These are phyloP conservation scores for Rhynchosporium graminicola DNA, from an alignment of 2,329 filamentous ascomycete genomes.

Conservation along the genomic window DNA sequence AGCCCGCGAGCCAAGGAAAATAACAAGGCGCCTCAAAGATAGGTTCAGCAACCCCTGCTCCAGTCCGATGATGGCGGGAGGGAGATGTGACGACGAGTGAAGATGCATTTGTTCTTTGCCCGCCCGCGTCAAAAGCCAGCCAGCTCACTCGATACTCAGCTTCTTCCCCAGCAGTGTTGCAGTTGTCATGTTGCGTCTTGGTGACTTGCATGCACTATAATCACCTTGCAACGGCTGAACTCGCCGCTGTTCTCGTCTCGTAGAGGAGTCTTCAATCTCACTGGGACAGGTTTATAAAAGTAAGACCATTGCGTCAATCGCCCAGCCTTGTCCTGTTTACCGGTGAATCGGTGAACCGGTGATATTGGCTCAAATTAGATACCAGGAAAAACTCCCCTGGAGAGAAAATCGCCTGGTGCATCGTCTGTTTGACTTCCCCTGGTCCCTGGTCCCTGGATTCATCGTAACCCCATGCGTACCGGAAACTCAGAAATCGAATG, in stretches of 20 bases:
- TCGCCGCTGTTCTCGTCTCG: background rate
- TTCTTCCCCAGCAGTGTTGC: background rate
- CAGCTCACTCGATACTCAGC: background rate
- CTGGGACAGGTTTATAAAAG: conserved; percentile 22
- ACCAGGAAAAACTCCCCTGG: background rate
- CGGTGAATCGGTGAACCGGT: too few relatives aligned
- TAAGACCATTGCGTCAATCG: conserved; percentile 24
- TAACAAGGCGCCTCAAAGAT: background rate
- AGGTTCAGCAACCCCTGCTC: background rate
- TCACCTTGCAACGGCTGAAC: background rate
- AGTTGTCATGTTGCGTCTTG: background rate
- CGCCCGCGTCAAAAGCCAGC: conserved; percentile 15
- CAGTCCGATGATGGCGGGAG: background rate
- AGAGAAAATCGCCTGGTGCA: conserved; percentile 17
- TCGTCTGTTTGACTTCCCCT: conserved; percentile 23
- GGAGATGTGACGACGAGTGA: conserved; percentile 1
- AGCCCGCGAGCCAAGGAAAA: background rate
- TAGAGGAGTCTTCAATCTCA: conserved; percentile 11
- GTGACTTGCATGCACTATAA: background rate
- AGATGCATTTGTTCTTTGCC: conserved; percentile 17
- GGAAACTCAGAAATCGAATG: conserved; percentile 15
- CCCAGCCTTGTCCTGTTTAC: conserved; percentile 30
- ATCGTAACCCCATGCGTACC: conserved; percentile 27
- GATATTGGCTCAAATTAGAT: background rate
- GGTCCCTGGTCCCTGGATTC: conserved; percentile 34